Base-by-base conservation (phyloP, 768 basidiomycete genomes). In the Serendipita sp. region DNA sequence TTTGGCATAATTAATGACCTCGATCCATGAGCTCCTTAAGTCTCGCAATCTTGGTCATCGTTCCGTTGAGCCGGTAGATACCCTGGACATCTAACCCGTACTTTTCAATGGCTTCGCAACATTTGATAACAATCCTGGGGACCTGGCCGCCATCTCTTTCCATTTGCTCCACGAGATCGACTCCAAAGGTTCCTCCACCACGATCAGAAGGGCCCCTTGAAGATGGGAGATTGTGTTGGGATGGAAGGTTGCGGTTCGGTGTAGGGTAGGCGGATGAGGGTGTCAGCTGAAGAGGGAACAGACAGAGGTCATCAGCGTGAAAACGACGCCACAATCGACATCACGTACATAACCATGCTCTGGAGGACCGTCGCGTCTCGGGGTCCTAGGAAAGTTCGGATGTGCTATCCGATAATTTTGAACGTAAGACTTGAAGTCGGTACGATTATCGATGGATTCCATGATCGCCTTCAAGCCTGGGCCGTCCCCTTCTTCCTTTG, bases 391-490 rank as follows among this genome's bases (percentile, higher is more conserved):
- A 3, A 74, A 75, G 58, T 80, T 77, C 10, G 86, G 89, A 66
- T 89, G 88, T 34, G 92, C 92, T 71, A 94, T 92, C 0, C 89
- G 86, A 72, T 95, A 99, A 72, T 96, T 92, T 72, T 96, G 92
- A 94, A 99, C 97, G 72, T 87, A 99, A 5, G 81, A 84, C 76
- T 89, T 95, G 77, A 99, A 98, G 74, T 99, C 96, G 41, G 85
- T 80, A 45, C 93, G 84, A 70, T 93, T 93, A 75, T 99, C 95
- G 69, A 99, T 96, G 3, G 84, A 82, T 73, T 97, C 94, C 65
- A 88, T 86, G 28, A 90, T 83, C 1, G 86, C 78, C 73, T 95
- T 95, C 58, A 99, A 76, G 11, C 95, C 93, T 4, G 83, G 77
- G 2, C 79, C 85, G 71, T 88, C 86, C 65, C 89, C 89, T 3